Base-by-base conservation (phyloP, 2,329 filamentous ascomycete species). In the Ustilaginoidea virens region DNA sequence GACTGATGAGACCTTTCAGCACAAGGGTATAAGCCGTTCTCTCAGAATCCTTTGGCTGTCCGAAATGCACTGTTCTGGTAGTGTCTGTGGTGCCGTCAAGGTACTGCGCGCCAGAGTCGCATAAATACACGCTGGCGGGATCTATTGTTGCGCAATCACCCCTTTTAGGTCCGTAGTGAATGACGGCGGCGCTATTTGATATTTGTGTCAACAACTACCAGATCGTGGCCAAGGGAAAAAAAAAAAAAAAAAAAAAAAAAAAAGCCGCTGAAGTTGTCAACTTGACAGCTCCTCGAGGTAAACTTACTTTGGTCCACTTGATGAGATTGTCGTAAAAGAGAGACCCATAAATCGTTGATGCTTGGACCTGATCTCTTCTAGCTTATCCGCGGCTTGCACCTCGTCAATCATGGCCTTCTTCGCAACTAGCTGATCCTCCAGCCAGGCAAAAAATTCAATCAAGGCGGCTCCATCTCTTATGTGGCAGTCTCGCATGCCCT, bases 81-180 rank as follows among this genome's bases (percentile, higher is more conserved):
- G 83, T 92, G 47, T 98, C 90, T 0, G 90, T 98, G 1, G 90
- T 98, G 32, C 90, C 90, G 49, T 98, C 90, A 3, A 80, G 64
- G 45, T 87, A 98, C 52, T 98, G 90, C n/a, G 81, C 90, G 14
- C 90, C 90, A 14, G 90, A 96, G 53, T 98, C 90, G 49, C 90
- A 98, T 3, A 98, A 71, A 46, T 98, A 98, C 33, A 98, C 73
- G 10, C 76, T 74, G 5, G 74, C 72, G 0, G 83, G 82, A 40
- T 98, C 83, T 41, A 98, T 83, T 17, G 69, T 60, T 7, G 85
- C 70, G 54, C 87, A 96, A 37, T 66, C 77, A 13, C 80, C 83
- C 31, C 69, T 73, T 47, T 93, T 81, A 0, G 90, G 86, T 41
- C 79, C 80, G 61, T 98, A 98, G 51, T 98, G 90, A 33, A 98